Evolutionary conservation across 169 alveolate genomes (phyloP).

Genomic region (Plasmodium blacklocki): DNA sequence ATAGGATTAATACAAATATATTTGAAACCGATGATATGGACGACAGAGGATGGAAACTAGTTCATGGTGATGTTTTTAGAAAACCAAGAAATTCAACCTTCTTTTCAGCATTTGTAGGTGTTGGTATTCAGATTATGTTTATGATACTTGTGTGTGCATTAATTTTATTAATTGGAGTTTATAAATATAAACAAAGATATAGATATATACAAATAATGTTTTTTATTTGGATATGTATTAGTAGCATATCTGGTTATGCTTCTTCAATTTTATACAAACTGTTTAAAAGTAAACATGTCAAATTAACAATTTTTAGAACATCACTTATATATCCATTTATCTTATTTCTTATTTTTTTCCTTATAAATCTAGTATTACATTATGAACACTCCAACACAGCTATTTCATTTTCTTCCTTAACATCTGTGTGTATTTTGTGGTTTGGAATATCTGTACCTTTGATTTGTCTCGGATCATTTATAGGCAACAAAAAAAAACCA

Average conservation of each 20-base stretch:
- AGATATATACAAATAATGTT: constrained; percentile 85
- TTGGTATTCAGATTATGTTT: constrained; percentile 88
- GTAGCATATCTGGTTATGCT: constrained; percentile 91
- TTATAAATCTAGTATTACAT: constrained; percentile 31
- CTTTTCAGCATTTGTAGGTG: constrained; percentile 89
- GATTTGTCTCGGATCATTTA: constrained; percentile 80
- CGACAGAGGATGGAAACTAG: constrained; percentile 93
- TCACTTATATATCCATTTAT: constrained; percentile 43
- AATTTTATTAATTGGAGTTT: constrained; percentile 80
- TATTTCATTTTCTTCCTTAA: constrained; percentile 48
- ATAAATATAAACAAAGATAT: constrained; percentile 73
- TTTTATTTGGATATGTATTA: constrained; percentile 90
- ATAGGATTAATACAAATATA: constrained; percentile 81
- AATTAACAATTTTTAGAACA: constrained; percentile 16
- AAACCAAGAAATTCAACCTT: constrained; percentile 87
- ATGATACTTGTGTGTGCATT: constrained; percentile 86
- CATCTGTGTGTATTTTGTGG: constrained; percentile 71
- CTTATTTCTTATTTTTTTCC: constrained; percentile 21
- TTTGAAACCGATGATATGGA: constrained; percentile 86
- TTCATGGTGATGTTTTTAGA: constrained; percentile 93
- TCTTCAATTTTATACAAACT: constrained; percentile 86
- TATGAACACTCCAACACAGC: constrained; percentile 64
- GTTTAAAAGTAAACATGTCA: constrained; percentile 78
- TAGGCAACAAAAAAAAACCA: constrained; percentile 85
- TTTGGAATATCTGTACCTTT: constrained; percentile 90